A percentile compares a stretch with the other conserved stretches of the same genome.
Conservation (phyloP, 768 basidiomycete genomes). For the Inosperma sp. region DNA sequence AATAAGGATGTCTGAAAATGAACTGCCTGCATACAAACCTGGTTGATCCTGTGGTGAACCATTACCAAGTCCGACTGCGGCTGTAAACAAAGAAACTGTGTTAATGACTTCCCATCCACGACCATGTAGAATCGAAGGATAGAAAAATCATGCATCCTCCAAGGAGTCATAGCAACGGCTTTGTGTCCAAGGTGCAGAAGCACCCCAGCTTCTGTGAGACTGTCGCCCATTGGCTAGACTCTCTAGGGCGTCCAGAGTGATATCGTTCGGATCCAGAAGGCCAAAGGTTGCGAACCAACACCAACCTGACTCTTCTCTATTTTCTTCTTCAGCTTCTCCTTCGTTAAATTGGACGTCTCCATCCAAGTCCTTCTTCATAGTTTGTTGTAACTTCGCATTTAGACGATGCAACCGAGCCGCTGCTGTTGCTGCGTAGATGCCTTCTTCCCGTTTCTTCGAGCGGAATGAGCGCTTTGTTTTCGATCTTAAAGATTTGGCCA, state of each 20-base stretch:
- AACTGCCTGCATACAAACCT: constrained; percentile 29
- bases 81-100: constrained; percentile 28
- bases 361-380: constrained; percentile 40
- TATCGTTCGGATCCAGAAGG: constrained; percentile 52
- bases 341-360: constrained; percentile 33
- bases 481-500: constrained; percentile 83
- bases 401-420: constrained; percentile 74
- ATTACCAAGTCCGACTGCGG: constrained; percentile 30
- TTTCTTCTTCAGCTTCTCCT: constrained; percentile 34
- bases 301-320: constrained; percentile 60
- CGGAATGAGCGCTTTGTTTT: constrained; percentile 79
- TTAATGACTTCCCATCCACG: constrained; percentile 39
- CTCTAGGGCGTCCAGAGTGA: constrained; percentile 49
- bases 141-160: constrained; percentile 27
- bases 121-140: constrained; percentile 30
- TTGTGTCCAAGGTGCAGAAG: not conserved
- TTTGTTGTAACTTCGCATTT: constrained; percentile 55
- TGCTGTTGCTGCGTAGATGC: constrained; percentile 72
- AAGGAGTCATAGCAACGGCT: constrained; percentile 13
- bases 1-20: constrained; percentile 9
- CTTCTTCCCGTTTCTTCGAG: constrained; percentile 67
- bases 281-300: constrained; percentile 53
- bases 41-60: constrained; percentile 22
- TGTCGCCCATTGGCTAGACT: constrained; percentile 21
- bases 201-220: constrained; percentile 8